Evolutionary conservation across 768 basidiomycete genomes (phyloP).

Genomic region (Collybiopsis confluens): DNA sequence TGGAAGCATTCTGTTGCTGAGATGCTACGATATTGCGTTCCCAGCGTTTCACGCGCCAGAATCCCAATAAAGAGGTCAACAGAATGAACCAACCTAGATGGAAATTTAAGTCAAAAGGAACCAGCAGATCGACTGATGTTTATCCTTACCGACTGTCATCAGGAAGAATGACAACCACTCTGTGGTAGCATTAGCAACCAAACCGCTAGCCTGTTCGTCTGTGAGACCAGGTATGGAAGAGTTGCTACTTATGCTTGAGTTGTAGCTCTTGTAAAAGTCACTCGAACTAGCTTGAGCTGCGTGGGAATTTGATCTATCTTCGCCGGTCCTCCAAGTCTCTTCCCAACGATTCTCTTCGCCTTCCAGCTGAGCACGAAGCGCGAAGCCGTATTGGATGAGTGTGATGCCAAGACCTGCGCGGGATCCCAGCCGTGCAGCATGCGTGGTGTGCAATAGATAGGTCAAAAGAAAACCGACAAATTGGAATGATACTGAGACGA

Average conservation of each 20-base stretch:
- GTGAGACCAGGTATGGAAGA: slow-evolving; percentile 18
- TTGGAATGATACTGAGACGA: slow-evolving; percentile 95
- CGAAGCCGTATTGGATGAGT: slow-evolving; percentile 92
- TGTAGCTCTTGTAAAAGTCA: slow-evolving; percentile 12
- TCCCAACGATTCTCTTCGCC: slow-evolving; percentile 18
- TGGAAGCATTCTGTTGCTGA: slow-evolving; percentile 23
- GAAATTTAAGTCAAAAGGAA: neutral
- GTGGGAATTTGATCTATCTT: slow-evolving; percentile 37
- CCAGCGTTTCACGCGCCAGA: slow-evolving; percentile 89
- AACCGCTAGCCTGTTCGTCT: slow-evolving; percentile 32
- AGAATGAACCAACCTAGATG: slow-evolving; percentile 76
- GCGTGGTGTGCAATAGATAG: slow-evolving; percentile 89
- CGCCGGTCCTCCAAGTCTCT: slow-evolving; percentile 26
- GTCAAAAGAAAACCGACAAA: slow-evolving; percentile 92
- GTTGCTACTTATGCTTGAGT: slow-evolving; percentile 21
- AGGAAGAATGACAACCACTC: slow-evolving; percentile 96
- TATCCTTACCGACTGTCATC: slow-evolving; percentile 73
- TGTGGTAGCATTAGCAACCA: slow-evolving; percentile 66
- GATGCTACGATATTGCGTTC: slow-evolving; percentile 71
- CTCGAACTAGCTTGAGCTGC: slow-evolving; percentile 39
- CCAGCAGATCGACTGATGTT: slow-evolving; percentile 19
- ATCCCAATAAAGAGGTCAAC: slow-evolving; percentile 85
- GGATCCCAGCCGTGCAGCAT: slow-evolving; percentile 89
- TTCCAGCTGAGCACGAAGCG: slow-evolving; percentile 55
- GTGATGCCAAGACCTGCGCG: slow-evolving; percentile 95